Evolutionary conservation across 345 rosid genomes (phyloP).

Genomic region (thale cress (Arabidopsis thaliana)): TAIR10.1 NC_003074.8:20661001-20661500

Average conservation of each 20-base stretch:
- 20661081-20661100: conserved; percentile 20
- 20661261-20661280: background rate
- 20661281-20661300: background rate
- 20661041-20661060: background rate
- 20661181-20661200: background rate
- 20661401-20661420: background rate
- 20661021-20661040: background rate
- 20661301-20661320: background rate
- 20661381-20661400: background rate
- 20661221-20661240: background rate
- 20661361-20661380: background rate
- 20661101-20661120: background rate
- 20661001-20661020: background rate
- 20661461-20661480: background rate
- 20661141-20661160: background rate
- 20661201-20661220: background rate
- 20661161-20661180: conserved; percentile 2
- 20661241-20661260: background rate
- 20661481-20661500: no score
- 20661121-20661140: background rate
- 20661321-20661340: background rate
- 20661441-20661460: background rate
- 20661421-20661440: background rate
- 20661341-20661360: background rate
- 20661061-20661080: background rate